Conservation (phyloP, 306 rosid genomes). For the Prunus salicina region DNA sequence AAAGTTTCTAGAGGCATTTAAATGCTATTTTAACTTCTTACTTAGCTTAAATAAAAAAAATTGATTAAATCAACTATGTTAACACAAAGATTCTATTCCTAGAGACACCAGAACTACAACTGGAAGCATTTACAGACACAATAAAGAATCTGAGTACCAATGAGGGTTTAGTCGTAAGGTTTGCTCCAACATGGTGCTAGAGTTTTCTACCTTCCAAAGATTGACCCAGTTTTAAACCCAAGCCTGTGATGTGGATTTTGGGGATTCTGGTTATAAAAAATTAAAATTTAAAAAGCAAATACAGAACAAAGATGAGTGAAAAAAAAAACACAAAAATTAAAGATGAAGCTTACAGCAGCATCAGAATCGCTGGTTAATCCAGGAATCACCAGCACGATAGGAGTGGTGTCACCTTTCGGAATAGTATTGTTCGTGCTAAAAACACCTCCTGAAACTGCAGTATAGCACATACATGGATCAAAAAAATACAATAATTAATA, state of each 20-base stretch:
- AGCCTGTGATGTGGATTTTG: neutral
- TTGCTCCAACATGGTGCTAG: neutral
- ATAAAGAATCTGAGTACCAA: neutral
- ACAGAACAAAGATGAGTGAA: neutral
- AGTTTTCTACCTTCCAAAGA: neutral
- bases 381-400: constrained; percentile 70
- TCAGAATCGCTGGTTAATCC: constrained; percentile 87
- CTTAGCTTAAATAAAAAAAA: neutral
- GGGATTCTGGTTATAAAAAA: neutral
- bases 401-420: constrained; percentile 51
- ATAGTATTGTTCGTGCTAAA: constrained; percentile 22
- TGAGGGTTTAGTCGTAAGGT: neutral
- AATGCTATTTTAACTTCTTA: neutral
- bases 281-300: neutral
- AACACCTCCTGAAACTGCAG: constrained; percentile 46
- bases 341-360: constrained; percentile 60
- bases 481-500: neutral
- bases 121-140: neutral
- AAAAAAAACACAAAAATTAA: neutral
- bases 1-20: neutral
- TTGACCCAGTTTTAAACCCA: neutral
- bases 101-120: neutral
- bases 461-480: constrained; percentile 11
- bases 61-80: neutral
- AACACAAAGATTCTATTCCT: neutral